Percentiles rank a stretch among this genome's conserved stretches.
Conservation (phyloP, 768 basidiomycete species). For the Grammothele lineata region DNA sequence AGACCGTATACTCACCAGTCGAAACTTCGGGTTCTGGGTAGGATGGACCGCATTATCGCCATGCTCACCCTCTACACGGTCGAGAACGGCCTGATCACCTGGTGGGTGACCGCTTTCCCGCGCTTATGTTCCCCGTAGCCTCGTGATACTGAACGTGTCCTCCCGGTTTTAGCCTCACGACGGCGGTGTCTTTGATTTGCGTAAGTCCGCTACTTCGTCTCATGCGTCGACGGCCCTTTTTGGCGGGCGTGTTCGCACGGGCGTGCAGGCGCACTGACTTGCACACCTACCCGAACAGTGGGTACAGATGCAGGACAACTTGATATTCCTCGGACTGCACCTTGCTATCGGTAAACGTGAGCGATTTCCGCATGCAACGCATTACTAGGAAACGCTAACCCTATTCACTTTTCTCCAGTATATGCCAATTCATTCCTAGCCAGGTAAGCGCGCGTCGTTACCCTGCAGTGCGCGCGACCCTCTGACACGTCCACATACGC, state of each 20-base stretch:
- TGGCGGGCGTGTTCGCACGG: too few species aligned
- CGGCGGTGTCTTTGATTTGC: conserved; percentile 20
- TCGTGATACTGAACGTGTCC: neutral
- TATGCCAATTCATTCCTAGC: conserved; percentile 26
- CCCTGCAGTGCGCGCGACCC: too few species aligned
- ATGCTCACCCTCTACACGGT: conserved; percentile 25
- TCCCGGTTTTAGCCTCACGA: conserved; percentile 14
- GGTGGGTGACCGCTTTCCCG: conserved; percentile 8
- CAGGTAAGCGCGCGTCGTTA: conserved; percentile 3
- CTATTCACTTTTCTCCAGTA: too few species aligned
- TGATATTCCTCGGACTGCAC: conserved; percentile 25
- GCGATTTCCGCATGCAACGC: too few species aligned
- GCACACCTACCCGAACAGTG: conserved; percentile 5
- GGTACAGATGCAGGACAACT: conserved; percentile 20
- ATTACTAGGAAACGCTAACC: too few species aligned
- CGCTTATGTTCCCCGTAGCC: neutral
- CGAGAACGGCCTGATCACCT: conserved; percentile 25
- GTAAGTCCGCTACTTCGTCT: conserved; percentile 12
- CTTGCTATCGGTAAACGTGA: conserved; percentile 27
- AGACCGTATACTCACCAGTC: conserved; percentile 20
- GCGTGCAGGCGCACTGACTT: neutral
- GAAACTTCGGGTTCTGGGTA: neutral
- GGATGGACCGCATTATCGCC: conserved; percentile 21
- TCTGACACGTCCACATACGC: too few species aligned
- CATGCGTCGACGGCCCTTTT: neutral